phyloP scores from a whole-genome alignment of 2,329 filamentous ascomycete species.

The Falciphora oryzae region DNA sequence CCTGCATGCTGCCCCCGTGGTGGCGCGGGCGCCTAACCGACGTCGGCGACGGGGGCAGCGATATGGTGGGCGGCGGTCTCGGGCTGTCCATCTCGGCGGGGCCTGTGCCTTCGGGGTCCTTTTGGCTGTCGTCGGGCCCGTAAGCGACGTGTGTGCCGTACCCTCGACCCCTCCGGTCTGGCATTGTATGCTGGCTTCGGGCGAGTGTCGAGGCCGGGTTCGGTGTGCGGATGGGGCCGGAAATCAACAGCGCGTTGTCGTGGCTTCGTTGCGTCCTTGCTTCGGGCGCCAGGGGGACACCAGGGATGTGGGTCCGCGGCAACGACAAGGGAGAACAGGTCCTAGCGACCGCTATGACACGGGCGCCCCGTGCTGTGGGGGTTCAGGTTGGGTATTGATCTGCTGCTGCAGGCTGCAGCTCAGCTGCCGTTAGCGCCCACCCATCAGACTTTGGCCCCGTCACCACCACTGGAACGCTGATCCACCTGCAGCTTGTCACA shows the following conservation, averaged over 20 bases:
- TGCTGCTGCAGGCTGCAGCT: background rate
- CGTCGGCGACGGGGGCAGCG: conserved; percentile 26
- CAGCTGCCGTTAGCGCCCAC: too few species aligned
- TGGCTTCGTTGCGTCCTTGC: background rate
- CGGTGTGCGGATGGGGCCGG: background rate
- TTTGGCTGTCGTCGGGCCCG: background rate
- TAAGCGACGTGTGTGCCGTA: background rate
- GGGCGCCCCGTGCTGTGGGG: too few species aligned
- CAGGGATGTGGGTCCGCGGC: background rate
- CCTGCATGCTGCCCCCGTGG: background rate
- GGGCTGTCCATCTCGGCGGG: background rate
- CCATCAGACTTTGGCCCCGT: too few species aligned
- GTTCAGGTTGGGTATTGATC: background rate
- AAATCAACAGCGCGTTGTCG: background rate
- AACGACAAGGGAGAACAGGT: background rate
- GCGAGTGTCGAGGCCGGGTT: background rate
- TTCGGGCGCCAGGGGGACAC: background rate
- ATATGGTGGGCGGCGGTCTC: conserved; percentile 12
- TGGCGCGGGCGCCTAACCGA: conserved; percentile 19
- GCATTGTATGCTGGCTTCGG: background rate
- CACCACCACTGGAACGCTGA: background rate
- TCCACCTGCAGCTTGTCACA: background rate
- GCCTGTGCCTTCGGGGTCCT: conserved; percentile 3
- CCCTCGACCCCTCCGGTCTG: background rate
- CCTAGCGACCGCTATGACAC: background rate